Evolutionary conservation across 441 rosid species (phyloP), one percentile per base, ranked within the genome.

Genomic region (Euphorbia schlechtendalii): DNA sequence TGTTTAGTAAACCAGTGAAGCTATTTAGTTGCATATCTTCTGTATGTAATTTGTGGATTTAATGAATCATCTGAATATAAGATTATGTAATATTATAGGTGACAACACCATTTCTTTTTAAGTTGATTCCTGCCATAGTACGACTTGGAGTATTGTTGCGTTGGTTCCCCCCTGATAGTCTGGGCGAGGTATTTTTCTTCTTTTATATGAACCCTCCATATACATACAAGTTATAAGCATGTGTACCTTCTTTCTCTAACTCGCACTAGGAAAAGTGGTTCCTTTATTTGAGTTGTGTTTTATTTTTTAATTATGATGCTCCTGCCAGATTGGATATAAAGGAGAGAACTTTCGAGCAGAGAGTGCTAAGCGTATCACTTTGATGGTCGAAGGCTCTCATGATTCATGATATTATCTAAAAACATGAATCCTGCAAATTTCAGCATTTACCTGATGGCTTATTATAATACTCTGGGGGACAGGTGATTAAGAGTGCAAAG

Each of bases 81-180:
- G 22, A 43, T 59, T 36, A 40, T 48, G 18, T 59, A 57, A 27
- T 56, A 22, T 45, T 63, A 53, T 85, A 93, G 98, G 98, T 93
- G 75, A 93, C 96, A 9, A 93, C 99, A 15, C 93, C 99, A 64
- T 84, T 93, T 81, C 91, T 93, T 68, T 93, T 93, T 83, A 93
- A 93, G 83, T 76, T 90, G 77, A 90, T 93, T 70, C 97, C 97
- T 2, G 99, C 89, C 15, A 91, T 93, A 62, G 82, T 90, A 71
- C 94, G 80, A 77, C 88, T 90, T 48, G 97, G 99, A 55, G 91
- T 87, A 72, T 86, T 88, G 14, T 74, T 88, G 81, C 82, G 92
- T 71, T 93, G 99, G 99, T 93, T 90, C 76, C 75, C 95, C n/a
- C 86, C 93, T 0, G 95, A 90, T 46, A 72, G 69, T 75, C 71